Conservation (phyloP, 1,139 yeast species). For the Nakaseomyces nivariensis region DNA sequence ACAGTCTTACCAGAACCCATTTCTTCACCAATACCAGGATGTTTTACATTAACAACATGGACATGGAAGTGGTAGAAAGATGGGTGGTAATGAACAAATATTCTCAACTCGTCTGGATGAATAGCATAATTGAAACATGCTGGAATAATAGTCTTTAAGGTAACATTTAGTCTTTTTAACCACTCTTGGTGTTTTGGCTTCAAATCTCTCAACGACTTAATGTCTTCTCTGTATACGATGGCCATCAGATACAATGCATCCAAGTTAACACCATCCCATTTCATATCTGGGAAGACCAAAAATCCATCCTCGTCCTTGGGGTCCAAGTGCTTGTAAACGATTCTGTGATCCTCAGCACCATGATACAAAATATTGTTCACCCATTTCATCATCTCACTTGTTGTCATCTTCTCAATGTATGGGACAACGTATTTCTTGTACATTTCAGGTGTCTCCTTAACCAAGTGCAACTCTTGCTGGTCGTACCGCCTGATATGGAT, state of each 20-base stretch:
- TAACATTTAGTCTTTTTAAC: conserved; percentile 38
- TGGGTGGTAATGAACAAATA: conserved; percentile 88
- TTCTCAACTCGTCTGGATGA: conserved; percentile 42
- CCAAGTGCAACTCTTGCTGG: conserved; percentile 46
- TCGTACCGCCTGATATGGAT: conserved; percentile 71
- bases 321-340: conserved; percentile 30
- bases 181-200: conserved; percentile 48
- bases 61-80: conserved; percentile 92
- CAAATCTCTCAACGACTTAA: conserved; percentile 72
- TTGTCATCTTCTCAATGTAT: conserved; percentile 66
- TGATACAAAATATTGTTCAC: conserved; percentile 73
- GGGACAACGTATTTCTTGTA: conserved; percentile 58
- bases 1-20: conserved; percentile 73
- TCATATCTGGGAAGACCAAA: conserved; percentile 69
- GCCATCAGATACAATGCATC: conserved; percentile 70
- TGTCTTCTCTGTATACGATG: conserved; percentile 60
- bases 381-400: conserved; percentile 71
- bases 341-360: conserved; percentile 78
- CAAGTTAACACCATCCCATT: conserved; percentile 77
- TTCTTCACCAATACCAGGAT: conserved; percentile 66
- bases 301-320: conserved; percentile 44
- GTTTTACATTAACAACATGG: conserved; percentile 71
- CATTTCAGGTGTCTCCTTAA: conserved; percentile 73
- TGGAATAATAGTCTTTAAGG: conserved; percentile 41
- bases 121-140: conserved; percentile 34